Conservation (phyloP, 1,139 yeast species). For the Geotrichum restrictum region DNA sequence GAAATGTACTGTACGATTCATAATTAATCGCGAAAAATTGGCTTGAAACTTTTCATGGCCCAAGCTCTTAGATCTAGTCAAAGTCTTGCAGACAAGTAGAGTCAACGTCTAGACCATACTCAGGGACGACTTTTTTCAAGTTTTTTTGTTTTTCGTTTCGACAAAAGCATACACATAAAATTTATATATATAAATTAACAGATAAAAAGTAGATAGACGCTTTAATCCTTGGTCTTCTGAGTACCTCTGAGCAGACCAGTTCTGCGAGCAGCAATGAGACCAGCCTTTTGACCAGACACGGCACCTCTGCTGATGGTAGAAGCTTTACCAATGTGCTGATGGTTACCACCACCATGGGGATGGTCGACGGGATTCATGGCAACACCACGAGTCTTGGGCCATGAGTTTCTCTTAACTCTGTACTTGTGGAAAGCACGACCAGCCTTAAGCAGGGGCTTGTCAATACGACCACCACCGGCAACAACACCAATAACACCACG, state of each 20-base stretch:
- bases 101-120: too few species aligned
- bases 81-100: too few species aligned
- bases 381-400: constrained; percentile 99
- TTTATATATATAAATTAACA: constrained; percentile 14
- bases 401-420: constrained; percentile 98
- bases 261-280: constrained; percentile 99
- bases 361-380: constrained; percentile 99
- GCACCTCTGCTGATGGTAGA: constrained; percentile 99
- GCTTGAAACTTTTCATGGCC: too few species aligned
- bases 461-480: constrained; percentile 99
- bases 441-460: constrained; percentile 98
- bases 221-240: constrained; percentile 86
- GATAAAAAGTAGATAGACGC: not conserved
- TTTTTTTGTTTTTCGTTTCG: not conserved
- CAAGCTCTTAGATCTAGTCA: too few species aligned
- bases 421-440: constrained; percentile 99
- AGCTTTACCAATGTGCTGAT: constrained; percentile 99
- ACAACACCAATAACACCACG: constrained; percentile 99
- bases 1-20: too few species aligned
- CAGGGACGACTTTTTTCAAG: too few species aligned
- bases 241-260: constrained; percentile 99
- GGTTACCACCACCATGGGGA: constrained; percentile 99
- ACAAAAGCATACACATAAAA: constrained; percentile 1
- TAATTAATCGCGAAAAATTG: too few species aligned
- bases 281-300: constrained; percentile 99